A percentile compares a stretch with the other conserved stretches of the same genome.
These are phyloP conservation scores for Pulveroboletus sp. DNA, from an alignment of 768 basidiomycete species.

Conservation along the genomic window DNA sequence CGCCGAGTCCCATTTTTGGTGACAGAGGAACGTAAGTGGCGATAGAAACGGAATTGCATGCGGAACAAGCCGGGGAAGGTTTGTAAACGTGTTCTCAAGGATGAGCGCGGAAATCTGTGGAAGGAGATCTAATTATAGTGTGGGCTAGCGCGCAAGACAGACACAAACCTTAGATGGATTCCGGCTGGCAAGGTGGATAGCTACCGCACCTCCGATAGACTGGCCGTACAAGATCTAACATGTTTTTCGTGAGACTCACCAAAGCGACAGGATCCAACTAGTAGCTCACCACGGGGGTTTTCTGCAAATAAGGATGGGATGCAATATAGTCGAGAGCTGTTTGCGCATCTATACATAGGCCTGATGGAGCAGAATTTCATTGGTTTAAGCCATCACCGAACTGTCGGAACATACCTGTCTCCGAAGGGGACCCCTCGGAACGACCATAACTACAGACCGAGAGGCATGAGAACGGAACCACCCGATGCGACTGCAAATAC, in stretches of 20 bases:
- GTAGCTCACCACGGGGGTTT: conserved; percentile 62
- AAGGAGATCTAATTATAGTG: no score
- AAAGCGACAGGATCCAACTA: not conserved
- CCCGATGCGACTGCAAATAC: conserved; percentile 17
- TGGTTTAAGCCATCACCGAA: not conserved
- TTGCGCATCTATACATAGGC: conserved; percentile 82
- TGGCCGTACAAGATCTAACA: conserved; percentile 74
- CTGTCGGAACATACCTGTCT: conserved; percentile 55
- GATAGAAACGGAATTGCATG: conserved; percentile 70
- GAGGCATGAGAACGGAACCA: not conserved
- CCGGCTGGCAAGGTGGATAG: conserved; percentile 80
- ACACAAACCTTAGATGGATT: conserved; percentile 66
- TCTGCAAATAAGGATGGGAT: conserved; percentile 57
- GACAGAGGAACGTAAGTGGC: conserved; percentile 75
- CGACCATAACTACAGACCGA: conserved; percentile 66
- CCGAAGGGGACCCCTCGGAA: conserved; percentile 84
- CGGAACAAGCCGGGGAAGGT: conserved; percentile 80
- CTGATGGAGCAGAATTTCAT: conserved; percentile 33
- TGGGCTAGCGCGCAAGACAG: not conserved
- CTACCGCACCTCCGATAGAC: conserved; percentile 90
- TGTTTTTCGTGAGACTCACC: not conserved
- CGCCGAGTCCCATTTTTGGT: conserved; percentile 86
- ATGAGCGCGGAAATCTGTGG: conserved; percentile 71
- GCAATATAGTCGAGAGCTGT: conserved; percentile 74
- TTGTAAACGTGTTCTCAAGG: conserved; percentile 92